A percentile compares a stretch with the other conserved stretches of the same genome.
These are phyloP conservation scores for Talaromyces borbonicus DNA, from an alignment of 495 filamentous ascomycete species.

Conservation along the genomic window DNA sequence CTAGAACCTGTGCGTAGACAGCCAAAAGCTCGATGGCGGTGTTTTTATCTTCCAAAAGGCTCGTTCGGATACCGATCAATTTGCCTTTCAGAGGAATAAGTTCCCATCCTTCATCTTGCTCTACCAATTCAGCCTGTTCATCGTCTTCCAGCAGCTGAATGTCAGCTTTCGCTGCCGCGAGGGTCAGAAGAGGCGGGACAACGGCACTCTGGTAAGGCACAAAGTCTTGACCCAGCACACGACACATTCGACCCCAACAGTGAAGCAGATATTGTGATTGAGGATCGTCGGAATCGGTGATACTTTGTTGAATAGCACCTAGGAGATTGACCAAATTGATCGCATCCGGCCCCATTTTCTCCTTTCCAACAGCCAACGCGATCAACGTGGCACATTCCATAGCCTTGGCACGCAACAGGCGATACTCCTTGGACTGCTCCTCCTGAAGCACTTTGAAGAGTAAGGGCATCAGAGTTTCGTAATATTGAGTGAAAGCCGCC, in stretches of 20 bases:
- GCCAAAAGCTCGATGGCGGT: conserved; percentile 97
- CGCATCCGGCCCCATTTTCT: conserved; percentile 81
- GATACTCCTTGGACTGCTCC: conserved; percentile 85
- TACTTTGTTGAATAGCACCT: conserved; percentile 75
- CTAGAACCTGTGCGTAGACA: conserved; percentile 90
- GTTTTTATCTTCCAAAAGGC: conserved; percentile 93
- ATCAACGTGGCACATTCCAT: conserved; percentile 99
- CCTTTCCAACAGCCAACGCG: conserved; percentile 87
- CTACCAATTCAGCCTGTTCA: conserved; percentile 82
- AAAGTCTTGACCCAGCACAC: conserved; percentile 83
- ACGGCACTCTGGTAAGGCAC: conserved; percentile 84
- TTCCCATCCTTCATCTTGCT: conserved; percentile 97
- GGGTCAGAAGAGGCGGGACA: conserved; percentile 85
- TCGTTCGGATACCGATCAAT: conserved; percentile 97
- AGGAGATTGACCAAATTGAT: conserved; percentile 76
- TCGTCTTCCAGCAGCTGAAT: conserved; percentile 96
- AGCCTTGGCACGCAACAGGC: conserved; percentile 87
- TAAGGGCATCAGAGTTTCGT: conserved; percentile 88
- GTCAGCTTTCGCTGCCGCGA: conserved; percentile 92
- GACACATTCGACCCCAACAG: conserved; percentile 99
- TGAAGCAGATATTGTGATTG: conserved; percentile 96
- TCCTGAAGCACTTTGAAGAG: conserved; percentile 80
- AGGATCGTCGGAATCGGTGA: conserved; percentile 88
- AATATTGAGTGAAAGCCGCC: conserved; percentile 91
- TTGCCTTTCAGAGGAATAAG: conserved; percentile 92